Conservation (phyloP, 2,329 filamentous ascomycete species). For the Hypoxylon sp. region DNA sequence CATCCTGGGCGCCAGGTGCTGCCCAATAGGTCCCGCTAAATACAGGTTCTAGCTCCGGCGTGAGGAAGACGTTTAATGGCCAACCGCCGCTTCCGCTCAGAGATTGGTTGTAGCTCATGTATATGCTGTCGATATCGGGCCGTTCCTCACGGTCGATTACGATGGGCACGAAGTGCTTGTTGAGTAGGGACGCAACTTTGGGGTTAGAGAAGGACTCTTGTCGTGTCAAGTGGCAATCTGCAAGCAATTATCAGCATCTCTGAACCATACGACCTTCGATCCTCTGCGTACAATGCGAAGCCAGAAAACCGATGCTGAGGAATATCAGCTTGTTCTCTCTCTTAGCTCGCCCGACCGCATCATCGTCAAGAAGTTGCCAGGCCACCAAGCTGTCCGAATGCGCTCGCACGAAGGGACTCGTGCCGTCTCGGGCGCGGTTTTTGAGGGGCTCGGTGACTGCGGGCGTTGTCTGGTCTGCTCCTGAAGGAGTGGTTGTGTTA, state of each 20-base stretch:
- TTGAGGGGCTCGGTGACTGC: slow-evolving; percentile 46
- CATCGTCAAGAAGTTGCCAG: slow-evolving; percentile 90
- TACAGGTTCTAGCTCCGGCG: slow-evolving; percentile 90
- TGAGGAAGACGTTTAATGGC: slow-evolving; percentile 97
- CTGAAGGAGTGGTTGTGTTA: slow-evolving; percentile 26
- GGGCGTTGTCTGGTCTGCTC: slow-evolving; percentile 9
- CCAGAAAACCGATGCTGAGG: slow-evolving; percentile 92
- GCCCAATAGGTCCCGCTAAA: slow-evolving; percentile 98
- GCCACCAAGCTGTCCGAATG: slow-evolving; percentile 86
- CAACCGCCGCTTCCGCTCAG: slow-evolving; percentile 91
- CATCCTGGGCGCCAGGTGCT: slow-evolving; percentile 72
- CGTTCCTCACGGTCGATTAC: slow-evolving; percentile 94
- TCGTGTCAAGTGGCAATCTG: slow-evolving; percentile 90
- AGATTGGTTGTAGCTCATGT: slow-evolving; percentile 98
- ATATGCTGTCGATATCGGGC: slow-evolving; percentile 93
- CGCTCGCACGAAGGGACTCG: slow-evolving; percentile 72
- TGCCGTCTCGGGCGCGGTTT: slow-evolving; percentile 56
- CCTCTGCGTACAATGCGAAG: slow-evolving; percentile 84
- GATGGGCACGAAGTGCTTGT: slow-evolving; percentile 88
- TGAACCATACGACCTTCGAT: neutral
- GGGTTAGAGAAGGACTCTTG: slow-evolving; percentile 90
- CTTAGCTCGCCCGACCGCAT: slow-evolving; percentile 81
- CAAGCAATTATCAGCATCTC: slow-evolving; percentile 23
- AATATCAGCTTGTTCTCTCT: slow-evolving; percentile 90
- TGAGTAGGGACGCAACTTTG: slow-evolving; percentile 84